phyloP scores from a whole-genome alignment of 441 rosid species.

The Oxalis stricta region DNA sequence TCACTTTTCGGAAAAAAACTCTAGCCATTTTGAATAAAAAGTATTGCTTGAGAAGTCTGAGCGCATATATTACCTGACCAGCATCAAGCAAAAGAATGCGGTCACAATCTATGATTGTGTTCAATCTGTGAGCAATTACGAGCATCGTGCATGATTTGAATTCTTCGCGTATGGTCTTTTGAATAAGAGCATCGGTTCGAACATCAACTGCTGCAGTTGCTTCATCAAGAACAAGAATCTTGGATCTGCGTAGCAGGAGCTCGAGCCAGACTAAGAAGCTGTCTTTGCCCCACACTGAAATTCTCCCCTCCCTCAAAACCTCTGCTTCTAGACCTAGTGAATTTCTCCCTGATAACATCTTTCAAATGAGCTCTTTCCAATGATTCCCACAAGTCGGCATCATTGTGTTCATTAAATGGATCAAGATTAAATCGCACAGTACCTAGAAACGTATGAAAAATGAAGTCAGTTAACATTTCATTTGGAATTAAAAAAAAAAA shows the following conservation, averaged over 20 bases:
- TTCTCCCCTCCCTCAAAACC: slow-evolving; percentile 94
- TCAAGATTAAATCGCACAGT: slow-evolving; percentile 89
- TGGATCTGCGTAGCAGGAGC: slow-evolving; percentile 79
- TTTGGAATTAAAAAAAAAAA: too few relatives aligned
- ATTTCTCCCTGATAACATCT: slow-evolving; percentile 65
- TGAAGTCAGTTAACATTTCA: too few relatives aligned
- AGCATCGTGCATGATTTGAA: slow-evolving; percentile 93
- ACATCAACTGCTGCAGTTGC: slow-evolving; percentile 98
- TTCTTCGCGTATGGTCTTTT: slow-evolving; percentile 88
- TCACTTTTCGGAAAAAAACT: too few relatives aligned
- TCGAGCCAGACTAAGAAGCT: slow-evolving; percentile 83
- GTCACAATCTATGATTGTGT: slow-evolving; percentile 86
- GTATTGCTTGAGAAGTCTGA: too few relatives aligned
- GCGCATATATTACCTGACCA: slow-evolving; percentile 84
- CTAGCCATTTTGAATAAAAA: too few relatives aligned
- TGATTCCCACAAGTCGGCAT: slow-evolving; percentile 90
- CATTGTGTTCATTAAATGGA: slow-evolving; percentile 85
- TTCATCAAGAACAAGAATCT: slow-evolving; percentile 95
- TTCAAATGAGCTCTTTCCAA: slow-evolving; percentile 87
- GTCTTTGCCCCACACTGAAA: slow-evolving; percentile 94
- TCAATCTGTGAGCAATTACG: slow-evolving; percentile 83
- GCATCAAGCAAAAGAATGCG: slow-evolving; percentile 72
- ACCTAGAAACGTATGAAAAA: too few relatives aligned
- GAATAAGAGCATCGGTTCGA: slow-evolving; percentile 87
- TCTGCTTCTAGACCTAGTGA: slow-evolving; percentile 73